Evolutionary conservation across 345 rosid genomes (phyloP), one percentile per base, ranked within the genome.

Genomic region (Rhizophora mangle): DNA sequence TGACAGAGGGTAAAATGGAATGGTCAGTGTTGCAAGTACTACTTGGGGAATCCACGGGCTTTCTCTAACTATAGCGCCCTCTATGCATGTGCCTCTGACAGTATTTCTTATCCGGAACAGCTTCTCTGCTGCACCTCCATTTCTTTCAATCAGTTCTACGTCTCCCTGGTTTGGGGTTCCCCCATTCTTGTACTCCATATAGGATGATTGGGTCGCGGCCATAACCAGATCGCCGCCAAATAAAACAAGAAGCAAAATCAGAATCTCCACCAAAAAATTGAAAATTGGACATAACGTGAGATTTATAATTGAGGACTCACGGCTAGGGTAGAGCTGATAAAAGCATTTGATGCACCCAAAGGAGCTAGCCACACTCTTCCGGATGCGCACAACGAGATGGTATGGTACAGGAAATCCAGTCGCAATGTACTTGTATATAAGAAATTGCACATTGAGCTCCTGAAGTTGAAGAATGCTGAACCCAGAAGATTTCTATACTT

Each of bases 91-190:
- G 90, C 65, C 65, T 76, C 70, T 82, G 81, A 24, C 88, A 86
- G 71, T 84, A 86, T 68, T 82, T 86, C 60, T 82, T 81, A 34
- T 80, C 65, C 0, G 78, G 78, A 1, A 82, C 68, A 15, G 85
- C 82, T 37, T 82, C 86, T 63, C 71, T 86, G 78, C 86, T 77
- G 30, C 90, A 86, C 62, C 86, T 79, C 90, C 88, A 84, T 77
- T 84, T 86, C 68, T 84, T 86, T 36, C 90, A 86, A 55, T 86
- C 86, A 6, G 90, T 75, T 67, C 82, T 77, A 24, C 90, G 84
- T 68, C 87, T 82, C 49, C 88, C 81, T 3, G 87, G 82, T 63
- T 84, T 86, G 7, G 77, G 64, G 37, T 82, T 87, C 59, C 66
- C 6, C 82, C 84, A 6, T 63, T 76, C 73, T 57, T 77, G 5